Percentiles rank a stretch among this genome's conserved stretches.
Evolutionary conservation across 1,284 basidiomycete species (phyloP).

Genomic region (Ceraceosorus bombacis): DNA sequence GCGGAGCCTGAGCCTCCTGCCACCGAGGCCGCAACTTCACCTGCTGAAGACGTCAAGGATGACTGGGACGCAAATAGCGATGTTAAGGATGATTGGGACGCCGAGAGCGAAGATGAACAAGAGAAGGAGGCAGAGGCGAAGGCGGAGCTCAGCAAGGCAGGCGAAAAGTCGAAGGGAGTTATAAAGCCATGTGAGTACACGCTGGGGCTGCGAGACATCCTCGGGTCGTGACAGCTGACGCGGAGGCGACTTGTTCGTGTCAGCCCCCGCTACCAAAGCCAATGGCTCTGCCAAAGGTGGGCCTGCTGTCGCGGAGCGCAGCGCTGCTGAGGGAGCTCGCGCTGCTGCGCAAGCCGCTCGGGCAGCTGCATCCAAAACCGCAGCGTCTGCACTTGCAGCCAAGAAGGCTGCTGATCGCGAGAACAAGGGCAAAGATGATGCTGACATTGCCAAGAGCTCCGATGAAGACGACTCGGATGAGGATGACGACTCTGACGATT

Average conservation of each 20-base stretch:
- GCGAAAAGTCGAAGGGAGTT: not conserved
- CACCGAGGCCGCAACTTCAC: slow-evolving; percentile 27
- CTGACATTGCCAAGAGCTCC: slow-evolving; percentile 40
- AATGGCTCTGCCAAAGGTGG: too few relatives aligned
- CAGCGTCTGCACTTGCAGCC: not conserved
- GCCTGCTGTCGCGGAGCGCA: too few relatives aligned
- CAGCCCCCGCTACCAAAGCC: too few relatives aligned
- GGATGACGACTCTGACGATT: slow-evolving; percentile 56
- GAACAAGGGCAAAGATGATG: slow-evolving; percentile 13
- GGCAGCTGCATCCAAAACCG: too few relatives aligned
- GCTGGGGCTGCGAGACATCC: too few relatives aligned
- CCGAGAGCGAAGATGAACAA: slow-evolving; percentile 61
- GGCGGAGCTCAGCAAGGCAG: not conserved
- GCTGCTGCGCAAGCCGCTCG: too few relatives aligned
- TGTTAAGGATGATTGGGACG: slow-evolving; percentile 79
- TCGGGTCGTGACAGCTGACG: too few relatives aligned
- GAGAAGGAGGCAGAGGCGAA: slow-evolving; percentile 12
- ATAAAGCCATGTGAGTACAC: not conserved
- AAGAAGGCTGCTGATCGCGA: slow-evolving; percentile 59
- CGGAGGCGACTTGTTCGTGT: too few relatives aligned
- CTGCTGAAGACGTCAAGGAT: slow-evolving; percentile 47
- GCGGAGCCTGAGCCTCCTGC: slow-evolving; percentile 36
- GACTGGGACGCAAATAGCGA: slow-evolving; percentile 50
- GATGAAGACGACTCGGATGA: slow-evolving; percentile 48
- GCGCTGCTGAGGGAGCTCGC: too few relatives aligned